A percentile compares a stretch with the other conserved stretches of the same genome.
phyloP scores from a whole-genome alignment of 1,284 basidiomycete species.

The Rhodotorula sp. region DNA sequence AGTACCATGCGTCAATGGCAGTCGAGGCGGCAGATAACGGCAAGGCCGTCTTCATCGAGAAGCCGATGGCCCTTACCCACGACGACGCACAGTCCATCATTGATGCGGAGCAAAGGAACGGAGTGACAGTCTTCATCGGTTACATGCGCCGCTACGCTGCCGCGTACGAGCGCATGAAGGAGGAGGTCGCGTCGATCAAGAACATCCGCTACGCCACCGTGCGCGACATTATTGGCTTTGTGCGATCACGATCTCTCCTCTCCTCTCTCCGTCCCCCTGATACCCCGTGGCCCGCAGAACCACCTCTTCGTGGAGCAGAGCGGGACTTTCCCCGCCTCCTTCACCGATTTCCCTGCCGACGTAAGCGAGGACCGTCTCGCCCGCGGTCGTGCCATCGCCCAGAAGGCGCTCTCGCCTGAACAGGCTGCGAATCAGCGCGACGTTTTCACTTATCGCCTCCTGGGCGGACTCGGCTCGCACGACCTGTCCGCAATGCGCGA shows the following conservation, averaged over 20 bases:
- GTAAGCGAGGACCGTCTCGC: conserved; percentile 40
- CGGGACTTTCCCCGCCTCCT: conserved; percentile 49
- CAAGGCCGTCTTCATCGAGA: conserved; percentile 52
- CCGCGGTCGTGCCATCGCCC: conserved; percentile 14
- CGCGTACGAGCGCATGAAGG: conserved; percentile 51
- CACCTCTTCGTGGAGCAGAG: conserved; percentile 51
- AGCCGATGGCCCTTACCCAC: conserved; percentile 50
- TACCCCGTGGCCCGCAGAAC: conserved; percentile 46
- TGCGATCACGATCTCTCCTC: conserved; percentile 30
- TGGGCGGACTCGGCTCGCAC: conserved; percentile 52
- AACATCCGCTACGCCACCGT: conserved; percentile 52
- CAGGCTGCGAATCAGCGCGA: conserved; percentile 45
- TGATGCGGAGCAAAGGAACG: conserved; percentile 45
- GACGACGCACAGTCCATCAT: conserved; percentile 48
- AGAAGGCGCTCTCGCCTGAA: conserved; percentile 28
- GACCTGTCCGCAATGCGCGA: conserved; percentile 55
- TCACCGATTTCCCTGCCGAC: conserved; percentile 47
- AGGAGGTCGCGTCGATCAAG: conserved; percentile 48
- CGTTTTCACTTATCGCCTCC: conserved; percentile 47
- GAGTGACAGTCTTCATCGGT: conserved; percentile 50
- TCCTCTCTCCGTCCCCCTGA: too few species aligned
- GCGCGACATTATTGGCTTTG: conserved; percentile 54
- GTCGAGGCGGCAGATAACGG: conserved; percentile 44
- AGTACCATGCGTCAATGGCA: conserved; percentile 40
- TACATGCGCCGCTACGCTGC: conserved; percentile 54